A percentile compares a stretch with the other conserved stretches of the same genome.
Evolutionary conservation across 108 stramenopile species (phyloP).

Genomic region (Nannochloropsis gaditana): DNA sequence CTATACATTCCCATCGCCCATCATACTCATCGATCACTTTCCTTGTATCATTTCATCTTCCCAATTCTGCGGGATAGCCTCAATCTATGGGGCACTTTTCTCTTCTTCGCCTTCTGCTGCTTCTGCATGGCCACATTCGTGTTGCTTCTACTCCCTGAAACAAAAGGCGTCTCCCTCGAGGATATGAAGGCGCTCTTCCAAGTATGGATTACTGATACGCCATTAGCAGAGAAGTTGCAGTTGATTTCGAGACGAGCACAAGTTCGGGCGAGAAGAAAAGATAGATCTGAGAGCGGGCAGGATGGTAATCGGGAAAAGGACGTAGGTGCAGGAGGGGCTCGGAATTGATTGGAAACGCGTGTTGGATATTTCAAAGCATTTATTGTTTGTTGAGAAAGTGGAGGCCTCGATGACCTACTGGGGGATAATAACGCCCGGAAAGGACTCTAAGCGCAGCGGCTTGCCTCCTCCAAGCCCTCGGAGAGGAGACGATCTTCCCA

Average conservation of each 20-base stretch:
- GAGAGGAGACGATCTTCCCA: neutral
- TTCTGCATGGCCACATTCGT: neutral
- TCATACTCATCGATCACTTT: no score
- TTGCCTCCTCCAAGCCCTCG: neutral
- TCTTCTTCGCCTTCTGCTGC: conserved; percentile 16
- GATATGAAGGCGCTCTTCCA: conserved; percentile 31
- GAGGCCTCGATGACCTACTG: neutral
- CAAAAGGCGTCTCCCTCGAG: neutral
- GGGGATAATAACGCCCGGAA: neutral
- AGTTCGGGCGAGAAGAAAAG: neutral
- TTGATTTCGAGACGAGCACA: neutral
- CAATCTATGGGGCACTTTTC: neutral
- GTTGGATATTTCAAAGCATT: no score
- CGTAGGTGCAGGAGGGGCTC: no score
- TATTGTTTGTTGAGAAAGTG: no score
- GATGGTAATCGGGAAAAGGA: neutral
- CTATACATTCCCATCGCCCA: no score
- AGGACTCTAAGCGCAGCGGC: neutral
- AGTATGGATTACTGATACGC: neutral
- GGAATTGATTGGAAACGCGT: no score
- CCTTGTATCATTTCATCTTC: no score
- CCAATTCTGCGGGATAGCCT: neutral
- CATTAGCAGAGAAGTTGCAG: neutral
- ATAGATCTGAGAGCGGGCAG: neutral
- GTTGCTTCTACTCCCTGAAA: neutral